A percentile compares a stretch with the other conserved stretches of the same genome.
Conservation (phyloP, 192 early-diverging fungal genomes). For the Linnemannia elongata region DNA sequence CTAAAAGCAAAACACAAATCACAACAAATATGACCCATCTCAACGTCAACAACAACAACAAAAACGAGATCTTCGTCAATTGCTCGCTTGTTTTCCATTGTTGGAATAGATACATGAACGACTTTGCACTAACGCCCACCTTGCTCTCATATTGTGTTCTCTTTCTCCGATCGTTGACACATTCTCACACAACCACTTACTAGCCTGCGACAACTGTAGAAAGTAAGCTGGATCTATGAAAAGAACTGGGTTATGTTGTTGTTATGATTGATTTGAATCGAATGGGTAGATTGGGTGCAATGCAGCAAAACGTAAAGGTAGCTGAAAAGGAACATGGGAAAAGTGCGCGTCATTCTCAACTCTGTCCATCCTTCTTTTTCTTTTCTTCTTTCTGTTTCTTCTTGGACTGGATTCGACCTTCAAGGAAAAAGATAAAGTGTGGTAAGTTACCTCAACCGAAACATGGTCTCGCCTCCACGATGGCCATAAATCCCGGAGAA, state of each 20-base stretch:
- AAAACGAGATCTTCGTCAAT: not conserved
- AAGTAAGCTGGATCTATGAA: constrained; percentile 30
- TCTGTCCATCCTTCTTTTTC: not conserved
- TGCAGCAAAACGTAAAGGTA: not conserved
- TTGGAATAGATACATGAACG: not conserved
- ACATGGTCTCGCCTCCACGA: constrained; percentile 2
- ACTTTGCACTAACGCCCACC: not conserved
- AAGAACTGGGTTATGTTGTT: not conserved
- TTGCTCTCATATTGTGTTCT: not conserved
- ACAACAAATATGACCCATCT: not conserved
- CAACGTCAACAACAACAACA: not conserved
- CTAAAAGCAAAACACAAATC: not conserved
- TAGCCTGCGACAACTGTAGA: constrained; percentile 57
- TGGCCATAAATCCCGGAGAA: not conserved
- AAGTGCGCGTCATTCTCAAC: not conserved
- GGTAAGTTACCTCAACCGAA: constrained; percentile 23
- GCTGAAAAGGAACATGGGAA: not conserved
- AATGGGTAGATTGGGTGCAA: not conserved
- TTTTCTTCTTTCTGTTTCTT: not conserved
- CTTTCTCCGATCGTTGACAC: not conserved
- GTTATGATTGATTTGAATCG: not conserved
- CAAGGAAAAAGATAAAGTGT: constrained; percentile 56
- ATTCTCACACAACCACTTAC: not conserved
- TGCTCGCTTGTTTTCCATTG: not conserved
- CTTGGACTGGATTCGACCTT: not conserved